A percentile compares a stretch with the other conserved stretches of the same genome.
Conservation (phyloP, 305 asterid genomes). For the Petunia hybrid region DNA sequence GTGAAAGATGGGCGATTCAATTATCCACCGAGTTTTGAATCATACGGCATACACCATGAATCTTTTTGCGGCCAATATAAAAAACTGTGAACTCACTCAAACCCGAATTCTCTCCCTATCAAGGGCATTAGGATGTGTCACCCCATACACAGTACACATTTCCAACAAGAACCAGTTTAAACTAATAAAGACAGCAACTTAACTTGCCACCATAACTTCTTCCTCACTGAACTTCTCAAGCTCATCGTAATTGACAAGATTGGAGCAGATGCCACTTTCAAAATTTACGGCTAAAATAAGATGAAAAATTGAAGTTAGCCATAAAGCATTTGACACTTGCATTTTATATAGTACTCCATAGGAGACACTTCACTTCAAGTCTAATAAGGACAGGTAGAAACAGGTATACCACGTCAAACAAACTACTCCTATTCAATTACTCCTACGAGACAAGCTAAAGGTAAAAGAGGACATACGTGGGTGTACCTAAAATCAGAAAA, state of each 20-base stretch:
- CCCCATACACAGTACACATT: not conserved
- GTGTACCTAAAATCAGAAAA: not conserved
- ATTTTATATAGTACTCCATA: not conserved
- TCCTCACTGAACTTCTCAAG: not conserved
- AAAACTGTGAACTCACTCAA: not conserved
- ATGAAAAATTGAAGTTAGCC: not conserved
- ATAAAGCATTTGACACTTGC: constrained; percentile 18
- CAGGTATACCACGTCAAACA: constrained; percentile 15
- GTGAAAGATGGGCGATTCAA: too few species aligned
- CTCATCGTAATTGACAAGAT: constrained; percentile 25
- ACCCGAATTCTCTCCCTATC: not conserved
- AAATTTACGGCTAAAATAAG: constrained; percentile 5
- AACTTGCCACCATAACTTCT: constrained; percentile 8
- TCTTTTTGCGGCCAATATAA: not conserved
- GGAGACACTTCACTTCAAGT: constrained; percentile 17
- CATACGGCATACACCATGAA: too few species aligned
- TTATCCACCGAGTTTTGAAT: too few species aligned
- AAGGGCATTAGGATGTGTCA: not conserved
- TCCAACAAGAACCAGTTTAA: not conserved
- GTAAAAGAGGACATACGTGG: not conserved
- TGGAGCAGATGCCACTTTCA: not conserved
- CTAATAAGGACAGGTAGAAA: not conserved
- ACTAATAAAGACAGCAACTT: not conserved
- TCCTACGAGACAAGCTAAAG: not conserved
- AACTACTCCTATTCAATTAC: not conserved